Evolutionary conservation across 2,329 filamentous ascomycete genomes (phyloP), one percentile per base, ranked within the genome.

Genomic region (Rachicladosporium sp.): DNA sequence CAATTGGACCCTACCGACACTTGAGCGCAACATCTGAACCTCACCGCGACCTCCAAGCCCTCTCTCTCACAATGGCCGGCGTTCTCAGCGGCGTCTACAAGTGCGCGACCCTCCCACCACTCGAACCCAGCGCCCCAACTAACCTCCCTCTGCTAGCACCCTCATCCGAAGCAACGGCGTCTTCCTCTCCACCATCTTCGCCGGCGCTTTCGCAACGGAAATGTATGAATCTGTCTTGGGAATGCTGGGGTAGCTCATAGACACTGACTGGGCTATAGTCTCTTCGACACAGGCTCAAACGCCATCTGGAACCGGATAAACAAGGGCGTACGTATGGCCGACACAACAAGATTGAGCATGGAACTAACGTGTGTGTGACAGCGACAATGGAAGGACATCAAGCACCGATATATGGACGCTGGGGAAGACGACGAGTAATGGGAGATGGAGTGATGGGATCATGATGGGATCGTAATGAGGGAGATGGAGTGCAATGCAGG

Each of bases 331-430:
- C 59, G 84, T 80, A 29, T 15, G 29, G 3, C n/a, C 5, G 3
- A 36, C 6, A 4, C n/a, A 10, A 13, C 6, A 8, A 29, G n/a
- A 11, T 36, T 15, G 15, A 10, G 21, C 6, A 27, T 7, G 23
- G 23, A 27, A 46, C 58, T 60, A 46, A 61, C 49, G 19, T 1
- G n/a, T 3, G n/a, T 7, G 8, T 12, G 43, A 54, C 59, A 96
- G 89, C 86, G 89, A 59, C 89, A 95, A 93, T 96, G 91, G 91
- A 95, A 95, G 76, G 91, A 98, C 65, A 95, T 98, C 71, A 89
- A 93, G 70, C 70, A 80, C 65, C 80, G 75, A 67, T 98, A 94
- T 66, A 65, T 93, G 57, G 68, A 55, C 33, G 45, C 49, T 29
- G 47, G 42, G 42, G 59, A 83, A 67, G 71, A 72, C 44, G 75